A percentile compares a stretch with the other conserved stretches of the same genome.
These are phyloP conservation scores for Magnolia officinalis DNA, from an alignment of 164 flowering plant species.

Conservation along the genomic window DNA sequence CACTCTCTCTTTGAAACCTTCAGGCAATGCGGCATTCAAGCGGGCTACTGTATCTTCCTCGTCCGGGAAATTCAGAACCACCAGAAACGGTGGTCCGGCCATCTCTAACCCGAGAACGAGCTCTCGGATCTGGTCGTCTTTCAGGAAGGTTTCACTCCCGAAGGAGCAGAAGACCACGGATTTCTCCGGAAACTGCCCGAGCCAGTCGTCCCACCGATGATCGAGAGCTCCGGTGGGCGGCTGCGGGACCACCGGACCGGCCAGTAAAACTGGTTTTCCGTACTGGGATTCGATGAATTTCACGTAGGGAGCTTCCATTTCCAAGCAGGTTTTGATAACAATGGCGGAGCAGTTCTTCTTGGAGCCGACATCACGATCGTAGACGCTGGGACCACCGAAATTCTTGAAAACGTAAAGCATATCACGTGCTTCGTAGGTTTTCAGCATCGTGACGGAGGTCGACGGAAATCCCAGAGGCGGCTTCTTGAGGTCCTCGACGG, in stretches of 20 bases:
- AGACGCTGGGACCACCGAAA: conserved; percentile 7
- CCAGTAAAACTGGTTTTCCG: conserved; percentile 11
- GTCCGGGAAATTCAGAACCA: conserved; percentile 10
- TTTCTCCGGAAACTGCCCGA: conserved; percentile 14
- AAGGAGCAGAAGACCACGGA: conserved; percentile 35
- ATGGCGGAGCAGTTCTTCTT: conserved; percentile 1
- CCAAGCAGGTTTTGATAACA: conserved; percentile 10
- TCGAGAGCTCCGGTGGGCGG: conserved; percentile 15
- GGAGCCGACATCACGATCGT: conserved; percentile 3
- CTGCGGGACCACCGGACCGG: conserved; percentile 17
- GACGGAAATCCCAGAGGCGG: conserved; percentile 22
- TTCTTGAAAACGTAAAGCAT: conserved; percentile 17
- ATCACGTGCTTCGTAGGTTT: conserved; percentile 20
- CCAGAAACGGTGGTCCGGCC: conserved; percentile 30
- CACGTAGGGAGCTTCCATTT: conserved; percentile 14
- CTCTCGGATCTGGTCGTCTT: conserved; percentile 26
- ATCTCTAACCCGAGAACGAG: conserved; percentile 31
- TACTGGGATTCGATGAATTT: conserved; percentile 11
- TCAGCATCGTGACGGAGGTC: conserved; percentile 6
- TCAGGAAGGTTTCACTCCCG: conserved; percentile 30
- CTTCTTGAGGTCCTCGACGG: conserved; percentile 23
- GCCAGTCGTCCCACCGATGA: conserved; percentile 30
- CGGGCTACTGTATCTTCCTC: not conserved
- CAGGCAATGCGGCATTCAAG: conserved; percentile 3
- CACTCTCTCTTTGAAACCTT: conserved; percentile 22